Percentiles rank a stretch among this genome's conserved stretches.
Evolutionary conservation across 768 basidiomycete genomes (phyloP).

Genomic region (Tylopilus rubrobrunneus): DNA sequence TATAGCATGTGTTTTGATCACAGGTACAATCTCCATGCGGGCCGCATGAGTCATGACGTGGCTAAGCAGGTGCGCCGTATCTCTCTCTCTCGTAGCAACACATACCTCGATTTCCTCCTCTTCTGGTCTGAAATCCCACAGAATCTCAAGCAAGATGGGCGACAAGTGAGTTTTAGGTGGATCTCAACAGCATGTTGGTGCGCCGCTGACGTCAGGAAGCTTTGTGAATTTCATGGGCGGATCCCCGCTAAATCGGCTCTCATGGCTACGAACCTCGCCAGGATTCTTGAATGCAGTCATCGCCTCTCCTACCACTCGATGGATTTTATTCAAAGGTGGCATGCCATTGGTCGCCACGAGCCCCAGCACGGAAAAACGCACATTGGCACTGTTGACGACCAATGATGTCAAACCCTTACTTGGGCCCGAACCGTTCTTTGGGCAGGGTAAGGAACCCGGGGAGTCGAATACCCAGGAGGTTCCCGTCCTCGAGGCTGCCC

Average conservation of each 20-base stretch:
- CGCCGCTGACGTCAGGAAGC: slow-evolving; percentile 27
- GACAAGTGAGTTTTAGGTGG: slow-evolving; percentile 26
- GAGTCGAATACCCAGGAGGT: slow-evolving; percentile 24
- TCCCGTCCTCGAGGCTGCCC: slow-evolving; percentile 47
- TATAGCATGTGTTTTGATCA: neutral
- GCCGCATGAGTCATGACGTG: slow-evolving; percentile 5
- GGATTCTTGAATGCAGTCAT: slow-evolving; percentile 74
- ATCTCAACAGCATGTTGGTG: neutral
- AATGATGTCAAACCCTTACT: slow-evolving; percentile 61
- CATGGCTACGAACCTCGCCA: slow-evolving; percentile 75
- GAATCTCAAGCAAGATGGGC: slow-evolving; percentile 23
- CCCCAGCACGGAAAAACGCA: slow-evolving; percentile 29
- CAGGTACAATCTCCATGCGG: neutral
- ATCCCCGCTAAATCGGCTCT: slow-evolving; percentile 75
- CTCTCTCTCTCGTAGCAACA: slow-evolving; percentile 1
- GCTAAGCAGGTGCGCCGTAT: slow-evolving; percentile 10
- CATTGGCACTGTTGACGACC: slow-evolving; percentile 55
- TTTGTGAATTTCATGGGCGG: slow-evolving; percentile 50
- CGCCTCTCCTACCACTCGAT: slow-evolving; percentile 55
- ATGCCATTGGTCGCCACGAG: slow-evolving; percentile 56
- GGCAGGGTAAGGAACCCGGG: slow-evolving; percentile 54
- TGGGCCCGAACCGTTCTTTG: slow-evolving; percentile 65
- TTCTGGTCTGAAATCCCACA: neutral
- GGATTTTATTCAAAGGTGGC: slow-evolving; percentile 75
- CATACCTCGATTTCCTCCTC: neutral